Base-by-base conservation (phyloP, 2,329 filamentous ascomycete genomes). In the Pseudophaeomoniella oleicola region DNA sequence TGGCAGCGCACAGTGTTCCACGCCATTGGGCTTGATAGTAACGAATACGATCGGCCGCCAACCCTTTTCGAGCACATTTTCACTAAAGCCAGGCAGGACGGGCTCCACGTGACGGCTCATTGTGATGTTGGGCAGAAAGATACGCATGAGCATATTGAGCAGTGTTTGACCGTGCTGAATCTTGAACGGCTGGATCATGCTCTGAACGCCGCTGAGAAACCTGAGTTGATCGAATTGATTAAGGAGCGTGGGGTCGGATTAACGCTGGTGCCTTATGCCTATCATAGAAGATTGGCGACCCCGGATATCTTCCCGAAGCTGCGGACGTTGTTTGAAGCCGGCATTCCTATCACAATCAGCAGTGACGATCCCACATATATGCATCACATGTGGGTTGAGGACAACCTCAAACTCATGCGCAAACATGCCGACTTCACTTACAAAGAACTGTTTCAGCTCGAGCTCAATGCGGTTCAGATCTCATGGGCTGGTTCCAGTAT, bases 341-440 rank as follows among this genome's bases (percentile, higher is more conserved):
- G 62, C 0, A 56, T 68, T 9, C 58, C 58, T 31, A 53, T 67
- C 36, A 61, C 61, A 34, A 59, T 68, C 39, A 64, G 62, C 39
- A 64, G 60, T 36, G 64, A 68, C 43, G 64, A 67, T 42, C 64
- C 64, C 6, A 59, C 62, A 3, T 64, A 65, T 35, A 62, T 68
- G 52, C 59, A 67, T 39, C 55, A 68, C 39, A 59, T 63, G 19
- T 69, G 64, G 65, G 51, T 69, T 18, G 51, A 61, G 39, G 62
- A 63, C 10, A 66, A 66, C 35, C 50, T 69, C 55, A 50, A 61
- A 35, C 57, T 67, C 44, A 53, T 56, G 5, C 58, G 59, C 35
- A 55, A 48, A 3, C 59, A 61, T 34, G 63, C 63, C 38, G 39
- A 38, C 0, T 52, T 70, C 13, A 53, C 42, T 1, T 54, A 62